Conservation (phyloP, 768 basidiomycete species). For the Paxillus rubicundulus region DNA sequence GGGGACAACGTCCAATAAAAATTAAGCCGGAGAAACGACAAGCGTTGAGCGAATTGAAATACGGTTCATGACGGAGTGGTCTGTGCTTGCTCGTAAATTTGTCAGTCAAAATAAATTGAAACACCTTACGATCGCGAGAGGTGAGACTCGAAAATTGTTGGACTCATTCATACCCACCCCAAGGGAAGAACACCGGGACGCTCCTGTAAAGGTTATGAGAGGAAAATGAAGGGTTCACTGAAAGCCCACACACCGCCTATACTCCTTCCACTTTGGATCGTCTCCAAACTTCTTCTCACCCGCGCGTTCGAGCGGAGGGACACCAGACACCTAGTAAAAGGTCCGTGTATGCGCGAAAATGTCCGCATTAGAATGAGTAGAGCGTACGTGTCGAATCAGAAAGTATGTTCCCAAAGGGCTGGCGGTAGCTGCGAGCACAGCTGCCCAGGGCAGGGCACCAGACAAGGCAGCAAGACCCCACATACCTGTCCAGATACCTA, state of each 20-base stretch:
- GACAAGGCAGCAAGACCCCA: conserved; percentile 54
- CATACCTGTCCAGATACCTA: conserved; percentile 67
- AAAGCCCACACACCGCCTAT: conserved; percentile 46
- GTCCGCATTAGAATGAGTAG: too few species aligned
- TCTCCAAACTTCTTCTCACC: conserved; percentile 55
- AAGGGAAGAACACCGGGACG: conserved; percentile 38
- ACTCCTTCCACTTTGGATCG: conserved; percentile 55
- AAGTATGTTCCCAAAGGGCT: conserved; percentile 67
- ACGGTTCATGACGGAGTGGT: background rate
- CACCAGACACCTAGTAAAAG: conserved; percentile 51
- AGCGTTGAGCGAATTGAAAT: background rate
- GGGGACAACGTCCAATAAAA: too few species aligned
- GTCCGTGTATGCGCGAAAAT: background rate
- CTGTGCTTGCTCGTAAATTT: too few species aligned
- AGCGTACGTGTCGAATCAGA: conserved; percentile 45
- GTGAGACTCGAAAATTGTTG: background rate
- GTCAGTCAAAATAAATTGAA: too few species aligned
- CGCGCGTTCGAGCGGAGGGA: conserved; percentile 64
- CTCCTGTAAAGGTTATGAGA: conserved; percentile 15
- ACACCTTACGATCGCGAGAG: background rate
- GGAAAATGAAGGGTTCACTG: background rate
- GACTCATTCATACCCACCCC: conserved; percentile 1
- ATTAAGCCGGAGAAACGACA: background rate
- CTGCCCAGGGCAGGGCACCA: background rate
- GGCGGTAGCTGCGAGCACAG: conserved; percentile 38